Conservation (phyloP, 129 eudicot genomes). For the Pseudognaphalium luteoalbum region DNA sequence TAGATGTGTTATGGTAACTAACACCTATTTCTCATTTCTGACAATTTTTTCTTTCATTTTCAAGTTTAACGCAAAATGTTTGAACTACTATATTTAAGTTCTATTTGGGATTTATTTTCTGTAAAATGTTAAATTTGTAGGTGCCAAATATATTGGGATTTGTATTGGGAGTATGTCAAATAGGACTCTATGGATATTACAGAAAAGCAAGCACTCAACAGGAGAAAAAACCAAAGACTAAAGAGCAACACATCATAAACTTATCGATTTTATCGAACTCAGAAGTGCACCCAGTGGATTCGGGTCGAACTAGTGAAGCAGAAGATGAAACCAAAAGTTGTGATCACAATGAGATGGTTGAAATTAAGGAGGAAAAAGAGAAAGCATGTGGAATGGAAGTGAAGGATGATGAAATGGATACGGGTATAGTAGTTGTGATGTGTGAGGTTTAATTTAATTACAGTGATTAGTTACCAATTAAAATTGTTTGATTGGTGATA, state of each 20-base stretch:
- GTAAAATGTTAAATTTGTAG: conserved; percentile 29
- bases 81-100: not conserved
- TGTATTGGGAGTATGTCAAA: conserved; percentile 63
- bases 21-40: not conserved
- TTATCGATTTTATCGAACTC: conserved; percentile 39
- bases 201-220: conserved; percentile 21
- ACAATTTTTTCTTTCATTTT: not conserved
- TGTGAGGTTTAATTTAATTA: conserved; percentile 21
- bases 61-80: not conserved
- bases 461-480: not conserved
- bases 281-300: conserved; percentile 53
- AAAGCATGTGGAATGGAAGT: too few species aligned
- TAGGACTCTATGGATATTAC: conserved; percentile 60
- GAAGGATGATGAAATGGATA: conserved; percentile 16
- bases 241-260: conserved; percentile 36
- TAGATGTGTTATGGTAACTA: conserved; percentile 62
- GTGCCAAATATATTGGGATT: conserved; percentile 81
- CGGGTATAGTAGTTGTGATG: conserved; percentile 16
- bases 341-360: not conserved
- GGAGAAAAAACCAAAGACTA: conserved; percentile 31
- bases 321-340: conserved; percentile 12
- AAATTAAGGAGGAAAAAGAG: not conserved
- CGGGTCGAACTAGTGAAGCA: conserved; percentile 29
- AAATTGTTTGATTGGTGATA: not conserved
- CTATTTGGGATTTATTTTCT: not conserved